Conservation (phyloP, 139 green algal genomes). For the Pedinophyceae sp. region DNA sequence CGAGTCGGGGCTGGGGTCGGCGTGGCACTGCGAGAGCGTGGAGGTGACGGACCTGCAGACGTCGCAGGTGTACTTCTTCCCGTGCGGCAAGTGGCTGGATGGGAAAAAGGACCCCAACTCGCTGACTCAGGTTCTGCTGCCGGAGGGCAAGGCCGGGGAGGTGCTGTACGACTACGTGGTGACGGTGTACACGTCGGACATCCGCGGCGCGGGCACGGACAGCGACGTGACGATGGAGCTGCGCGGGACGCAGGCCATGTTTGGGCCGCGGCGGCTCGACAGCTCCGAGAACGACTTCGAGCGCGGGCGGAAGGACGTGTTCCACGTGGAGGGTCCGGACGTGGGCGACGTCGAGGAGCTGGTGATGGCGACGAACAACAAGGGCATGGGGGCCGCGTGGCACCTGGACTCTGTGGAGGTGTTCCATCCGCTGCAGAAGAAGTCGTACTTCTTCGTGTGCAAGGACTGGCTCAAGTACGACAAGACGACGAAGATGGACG, state of each 20-base stretch:
- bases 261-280: conserved; percentile 3
- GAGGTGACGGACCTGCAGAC: conserved; percentile 8
- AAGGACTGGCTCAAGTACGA: conserved; percentile 30
- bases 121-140: background rate
- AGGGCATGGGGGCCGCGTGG: conserved; percentile 21
- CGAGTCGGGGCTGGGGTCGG: conserved; percentile 7
- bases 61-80: conserved; percentile 9
- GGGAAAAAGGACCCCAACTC: conserved; percentile 3
- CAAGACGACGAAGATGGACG: conserved; percentile 15
- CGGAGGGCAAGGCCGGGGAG: conserved; percentile 2
- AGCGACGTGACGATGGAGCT: background rate
- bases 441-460: conserved; percentile 28
- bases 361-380: conserved; percentile 18
- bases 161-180: conserved; percentile 24
- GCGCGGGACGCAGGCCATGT: conserved; percentile 1
- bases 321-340: conserved; percentile 27
- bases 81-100: conserved; percentile 21
- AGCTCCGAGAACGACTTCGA: conserved; percentile 1
- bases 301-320: conserved; percentile 16
- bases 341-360: conserved; percentile 18
- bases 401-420: conserved; percentile 9
- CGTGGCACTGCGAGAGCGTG: conserved; percentile 1
- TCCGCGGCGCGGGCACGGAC: conserved; percentile 26
- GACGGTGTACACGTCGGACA: conserved; percentile 24
- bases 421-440: conserved; percentile 11